Base-by-base conservation (phyloP, 345 rosid species). In the Salix purpurea region DNA sequence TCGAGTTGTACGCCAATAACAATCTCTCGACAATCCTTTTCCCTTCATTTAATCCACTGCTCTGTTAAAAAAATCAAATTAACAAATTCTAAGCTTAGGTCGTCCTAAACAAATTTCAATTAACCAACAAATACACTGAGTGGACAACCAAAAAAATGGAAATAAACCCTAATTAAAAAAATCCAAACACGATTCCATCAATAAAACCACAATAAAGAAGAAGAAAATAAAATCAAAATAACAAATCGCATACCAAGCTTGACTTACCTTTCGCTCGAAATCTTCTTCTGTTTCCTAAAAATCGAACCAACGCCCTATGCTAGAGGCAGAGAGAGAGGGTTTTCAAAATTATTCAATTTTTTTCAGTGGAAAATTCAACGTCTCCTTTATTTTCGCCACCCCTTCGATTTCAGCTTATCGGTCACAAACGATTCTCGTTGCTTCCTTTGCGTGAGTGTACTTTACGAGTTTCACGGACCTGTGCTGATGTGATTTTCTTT, bases 21-120 rank as follows among this genome's bases (percentile, higher is more conserved):
- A 76, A 58, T 86, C 79, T 81, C 89, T 79, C 78, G 86, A 84
- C 44, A 80, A 48, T 79, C 84, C 77, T 78, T 85, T 76, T 44
- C 83, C 87, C 61, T 75, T 81, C 88, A 83, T 87, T 74, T 76
- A 61, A 21, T 40, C 46, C 60, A 19, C 15, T 32, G 19, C 28
- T n/a, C 67, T 65, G 76, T 54, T 58, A 24, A 23, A 46, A 13
- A 46, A 40, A 40, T 8, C 50, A 46, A 46, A 46, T 13, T 2
- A 46, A 14, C 50, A 46, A 46, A 12, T 46, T 46, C 50, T 1
- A 46, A 12, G 15, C 50, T 46, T 46, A 46, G 58, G 58, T 19
- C 64, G 23, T 58, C 61, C 61, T 58, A 23, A 3, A 58, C 64
- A 58, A 23, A 58, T 58, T 46, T 46, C 50, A 46, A 46, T 46